A percentile compares a stretch with the other conserved stretches of the same genome.
phyloP scores from a whole-genome alignment of 1,139 yeast genomes.

The Debaryomycetaceae sp. region DNA sequence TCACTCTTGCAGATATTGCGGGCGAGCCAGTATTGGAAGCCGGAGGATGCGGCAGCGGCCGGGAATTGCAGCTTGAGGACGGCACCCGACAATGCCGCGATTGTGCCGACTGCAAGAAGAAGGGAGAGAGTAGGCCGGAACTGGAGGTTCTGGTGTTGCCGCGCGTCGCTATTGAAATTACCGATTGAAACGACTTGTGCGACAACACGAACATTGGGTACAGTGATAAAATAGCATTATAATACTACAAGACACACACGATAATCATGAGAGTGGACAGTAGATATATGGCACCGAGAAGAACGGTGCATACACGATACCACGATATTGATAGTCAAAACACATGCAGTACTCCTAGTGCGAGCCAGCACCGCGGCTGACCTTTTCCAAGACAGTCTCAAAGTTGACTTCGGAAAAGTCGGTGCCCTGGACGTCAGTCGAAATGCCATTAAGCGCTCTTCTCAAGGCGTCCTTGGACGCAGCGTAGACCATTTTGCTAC shows the following conservation, averaged over 20 bases:
- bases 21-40: too few species aligned
- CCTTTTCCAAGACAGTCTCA: constrained; percentile 85
- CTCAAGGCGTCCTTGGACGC: constrained; percentile 95
- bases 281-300: too few species aligned
- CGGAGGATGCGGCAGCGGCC: constrained; percentile 9
- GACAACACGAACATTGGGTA: neutral
- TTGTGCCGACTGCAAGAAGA: constrained; percentile 19
- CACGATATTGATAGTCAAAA: too few species aligned
- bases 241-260: too few species aligned
- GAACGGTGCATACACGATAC: too few species aligned
- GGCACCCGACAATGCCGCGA: constrained; percentile 14
- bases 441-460: constrained; percentile 91
- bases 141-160: neutral
- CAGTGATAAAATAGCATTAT: too few species aligned
- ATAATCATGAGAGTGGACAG: too few species aligned
- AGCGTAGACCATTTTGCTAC: constrained; percentile 96
- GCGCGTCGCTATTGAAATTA: neutral
- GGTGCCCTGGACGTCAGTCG: constrained; percentile 94
- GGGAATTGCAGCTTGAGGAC: constrained; percentile 11
- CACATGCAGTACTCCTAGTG: too few species aligned
- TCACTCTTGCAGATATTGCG: too few species aligned
- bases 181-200: neutral
- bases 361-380: constrained; percentile 63
- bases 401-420: constrained; percentile 94
- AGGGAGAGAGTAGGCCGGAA: constrained; percentile 1